Conservation (phyloP, 768 basidiomycete species). For the Naematelia aurantialba region DNA sequence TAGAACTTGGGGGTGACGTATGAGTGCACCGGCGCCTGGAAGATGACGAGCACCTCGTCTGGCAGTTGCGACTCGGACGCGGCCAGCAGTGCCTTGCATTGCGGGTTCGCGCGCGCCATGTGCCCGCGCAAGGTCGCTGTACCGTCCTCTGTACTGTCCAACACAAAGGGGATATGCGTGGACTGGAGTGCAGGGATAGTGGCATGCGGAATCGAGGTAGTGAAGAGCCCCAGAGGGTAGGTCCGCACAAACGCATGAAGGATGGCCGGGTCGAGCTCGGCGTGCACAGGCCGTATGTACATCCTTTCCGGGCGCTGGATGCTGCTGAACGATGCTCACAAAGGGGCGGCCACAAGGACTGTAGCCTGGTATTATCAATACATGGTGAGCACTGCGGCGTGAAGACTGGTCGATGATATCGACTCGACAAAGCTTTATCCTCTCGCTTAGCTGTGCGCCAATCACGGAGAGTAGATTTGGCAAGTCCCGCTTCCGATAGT, state of each 20-base stretch:
- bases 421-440: no score
- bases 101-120: slow-evolving; percentile 49
- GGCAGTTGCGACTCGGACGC: slow-evolving; percentile 2
- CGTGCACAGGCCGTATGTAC: slow-evolving; percentile 53
- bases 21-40: slow-evolving; percentile 42
- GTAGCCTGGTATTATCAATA: no score
- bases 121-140: slow-evolving; percentile 35
- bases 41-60: slow-evolving; percentile 47
- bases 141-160: slow-evolving; percentile 12
- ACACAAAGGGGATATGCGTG: slow-evolving; percentile 51
- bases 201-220: slow-evolving; percentile 48
- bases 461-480: no score
- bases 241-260: slow-evolving; percentile 49
- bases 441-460: no score
- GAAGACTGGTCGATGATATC: no score
- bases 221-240: slow-evolving; percentile 52
- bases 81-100: slow-evolving; percentile 38
- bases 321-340: background rate
- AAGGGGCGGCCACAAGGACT: background rate
- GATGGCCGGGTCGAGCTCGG: slow-evolving; percentile 48
- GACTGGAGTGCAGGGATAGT: slow-evolving; percentile 44
- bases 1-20: slow-evolving; percentile 50
- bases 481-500: no score
- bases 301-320: slow-evolving; percentile 30
- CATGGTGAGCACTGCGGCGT: no score